Evolutionary conservation across 177 flowering plant genomes (phyloP).

Genomic region (Vitis hybrid): DNA sequence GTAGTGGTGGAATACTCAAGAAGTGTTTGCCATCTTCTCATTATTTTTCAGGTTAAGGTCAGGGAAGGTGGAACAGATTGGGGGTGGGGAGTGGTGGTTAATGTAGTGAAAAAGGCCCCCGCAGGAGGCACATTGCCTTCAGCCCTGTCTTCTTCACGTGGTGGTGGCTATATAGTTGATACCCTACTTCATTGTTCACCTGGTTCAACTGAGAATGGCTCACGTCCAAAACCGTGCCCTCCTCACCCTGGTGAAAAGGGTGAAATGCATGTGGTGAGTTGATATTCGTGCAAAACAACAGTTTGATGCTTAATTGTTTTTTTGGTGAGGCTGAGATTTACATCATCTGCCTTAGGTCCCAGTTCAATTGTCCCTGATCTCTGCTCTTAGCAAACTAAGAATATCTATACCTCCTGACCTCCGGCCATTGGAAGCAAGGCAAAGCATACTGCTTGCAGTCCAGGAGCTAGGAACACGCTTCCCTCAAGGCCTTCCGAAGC

Average conservation of each 20-base stretch:
- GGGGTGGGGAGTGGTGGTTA: conserved; percentile 99
- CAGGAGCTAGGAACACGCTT: conserved; percentile 79
- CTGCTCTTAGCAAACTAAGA: conserved; percentile 79
- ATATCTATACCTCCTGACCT: conserved; percentile 85
- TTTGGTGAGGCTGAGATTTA: conserved; percentile 8
- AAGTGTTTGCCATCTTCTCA: background rate
- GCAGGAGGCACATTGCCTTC: conserved; percentile 53
- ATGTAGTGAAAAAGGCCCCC: conserved; percentile 77
- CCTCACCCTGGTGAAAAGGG: conserved; percentile 94
- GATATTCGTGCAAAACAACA: conserved; percentile 28
- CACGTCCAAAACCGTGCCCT: conserved; percentile 90
- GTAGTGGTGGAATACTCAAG: too few relatives aligned
- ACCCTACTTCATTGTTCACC: conserved; percentile 90
- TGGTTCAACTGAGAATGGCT: conserved; percentile 72
- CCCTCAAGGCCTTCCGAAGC: conserved; percentile 91
- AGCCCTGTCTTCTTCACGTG: conserved; percentile 45
- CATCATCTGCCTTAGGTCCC: conserved; percentile 64
- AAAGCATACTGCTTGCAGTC: conserved; percentile 77
- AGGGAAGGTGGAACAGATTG: conserved; percentile 97
- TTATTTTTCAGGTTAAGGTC: conserved; percentile 65
- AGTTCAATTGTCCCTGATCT: conserved; percentile 83
- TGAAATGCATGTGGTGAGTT: conserved; percentile 99
- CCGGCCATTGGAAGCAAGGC: conserved; percentile 89
- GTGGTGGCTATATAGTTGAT: conserved; percentile 87
- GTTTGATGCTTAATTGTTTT: conserved; percentile 19